phyloP scores from a whole-genome alignment of 345 rosid species.

The Euphorbia lathyris region DNA sequence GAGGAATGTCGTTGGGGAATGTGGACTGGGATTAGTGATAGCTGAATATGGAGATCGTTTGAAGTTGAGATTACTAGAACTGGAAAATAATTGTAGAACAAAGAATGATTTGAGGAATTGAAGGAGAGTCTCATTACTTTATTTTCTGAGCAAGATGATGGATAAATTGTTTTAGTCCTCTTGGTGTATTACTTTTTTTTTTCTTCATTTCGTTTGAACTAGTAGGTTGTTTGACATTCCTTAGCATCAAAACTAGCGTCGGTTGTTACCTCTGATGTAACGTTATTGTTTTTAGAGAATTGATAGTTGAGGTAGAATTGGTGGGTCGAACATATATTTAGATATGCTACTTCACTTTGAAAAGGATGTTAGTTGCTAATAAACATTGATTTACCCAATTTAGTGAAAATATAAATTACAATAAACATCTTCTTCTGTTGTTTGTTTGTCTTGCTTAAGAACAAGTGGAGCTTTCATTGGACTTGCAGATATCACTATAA shows the following conservation, averaged over 20 bases:
- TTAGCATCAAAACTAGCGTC: background rate
- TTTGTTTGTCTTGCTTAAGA: background rate
- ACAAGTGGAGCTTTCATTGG: background rate
- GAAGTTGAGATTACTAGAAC: background rate
- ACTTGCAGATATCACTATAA: conserved; percentile 31
- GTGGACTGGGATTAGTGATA: background rate
- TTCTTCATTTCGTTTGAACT: background rate
- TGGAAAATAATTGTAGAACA: background rate
- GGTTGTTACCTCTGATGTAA: background rate
- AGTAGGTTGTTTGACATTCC: background rate
- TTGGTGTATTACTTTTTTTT: background rate
- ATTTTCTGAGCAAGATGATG: background rate
- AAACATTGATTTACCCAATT: no score
- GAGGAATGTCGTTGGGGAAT: background rate
- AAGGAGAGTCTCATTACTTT: background rate
- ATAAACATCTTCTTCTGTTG: background rate
- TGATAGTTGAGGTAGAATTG: background rate
- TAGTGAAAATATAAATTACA: background rate
- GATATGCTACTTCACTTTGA: background rate
- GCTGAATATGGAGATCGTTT: background rate
- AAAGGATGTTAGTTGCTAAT: background rate
- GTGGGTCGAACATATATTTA: background rate
- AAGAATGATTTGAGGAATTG: background rate
- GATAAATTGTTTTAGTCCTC: background rate
- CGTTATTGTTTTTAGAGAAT: background rate